Conservation (phyloP, 2,329 filamentous ascomycete genomes). For the Phaeosphaeriaceae sp. region DNA sequence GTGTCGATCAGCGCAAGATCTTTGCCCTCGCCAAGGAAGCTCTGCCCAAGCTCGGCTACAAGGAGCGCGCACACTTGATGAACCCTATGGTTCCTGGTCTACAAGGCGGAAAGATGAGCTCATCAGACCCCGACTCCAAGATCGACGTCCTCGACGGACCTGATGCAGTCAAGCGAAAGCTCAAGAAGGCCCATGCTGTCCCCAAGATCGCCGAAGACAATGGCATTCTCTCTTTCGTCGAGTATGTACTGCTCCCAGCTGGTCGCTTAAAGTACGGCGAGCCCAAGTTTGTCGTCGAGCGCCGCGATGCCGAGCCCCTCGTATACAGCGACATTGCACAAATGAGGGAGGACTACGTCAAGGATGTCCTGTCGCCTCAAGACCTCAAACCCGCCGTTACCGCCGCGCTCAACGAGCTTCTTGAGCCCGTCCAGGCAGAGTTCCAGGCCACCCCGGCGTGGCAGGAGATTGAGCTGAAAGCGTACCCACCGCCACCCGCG, state of each 20-base stretch:
- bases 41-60: slow-evolving; percentile 85
- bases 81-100: slow-evolving; percentile 92
- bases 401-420: slow-evolving; percentile 73
- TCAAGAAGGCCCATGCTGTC: slow-evolving; percentile 78
- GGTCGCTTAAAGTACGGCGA: slow-evolving; percentile 64
- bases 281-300: slow-evolving; percentile 71
- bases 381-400: slow-evolving; percentile 84
- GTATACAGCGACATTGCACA: slow-evolving; percentile 79
- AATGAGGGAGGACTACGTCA: slow-evolving; percentile 80
- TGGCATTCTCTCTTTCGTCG: slow-evolving; percentile 83
- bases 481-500: slow-evolving; percentile 76
- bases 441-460: slow-evolving; percentile 77
- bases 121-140: slow-evolving; percentile 77
- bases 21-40: slow-evolving; percentile 86
- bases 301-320: slow-evolving; percentile 74
- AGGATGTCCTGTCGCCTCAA: slow-evolving; percentile 86
- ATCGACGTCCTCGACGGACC: slow-evolving; percentile 88
- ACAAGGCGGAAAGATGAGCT: slow-evolving; percentile 79
- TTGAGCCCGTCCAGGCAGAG: slow-evolving; percentile 78
- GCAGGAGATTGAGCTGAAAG: slow-evolving; percentile 77
- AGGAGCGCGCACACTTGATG: slow-evolving; percentile 74
- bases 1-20: slow-evolving; percentile 82
- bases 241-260: slow-evolving; percentile 84
- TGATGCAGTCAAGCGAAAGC: slow-evolving; percentile 72
- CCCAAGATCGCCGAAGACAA: slow-evolving; percentile 83